Conservation (phyloP, 2,329 filamentous ascomycete species). For the Penicillium sp. region DNA sequence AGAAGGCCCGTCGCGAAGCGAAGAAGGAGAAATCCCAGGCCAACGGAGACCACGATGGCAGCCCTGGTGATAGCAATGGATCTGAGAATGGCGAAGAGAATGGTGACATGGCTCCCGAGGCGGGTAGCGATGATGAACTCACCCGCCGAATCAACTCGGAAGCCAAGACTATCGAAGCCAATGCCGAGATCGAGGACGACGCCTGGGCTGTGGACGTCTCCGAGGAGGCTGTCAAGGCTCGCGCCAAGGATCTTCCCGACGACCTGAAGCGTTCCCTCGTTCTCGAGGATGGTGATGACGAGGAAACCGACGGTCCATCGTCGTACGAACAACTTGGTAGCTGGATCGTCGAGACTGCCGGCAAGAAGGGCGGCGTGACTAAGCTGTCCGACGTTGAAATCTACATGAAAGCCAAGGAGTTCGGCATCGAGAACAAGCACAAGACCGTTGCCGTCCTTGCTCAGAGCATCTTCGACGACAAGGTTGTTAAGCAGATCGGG, state of each 20-base stretch:
- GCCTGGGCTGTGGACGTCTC: constrained; percentile 97
- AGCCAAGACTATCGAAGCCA: constrained; percentile 65
- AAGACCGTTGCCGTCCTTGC: constrained; percentile 86
- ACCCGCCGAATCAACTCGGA: constrained; percentile 65
- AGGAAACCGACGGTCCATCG: constrained; percentile 71
- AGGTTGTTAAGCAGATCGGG: constrained; percentile 80
- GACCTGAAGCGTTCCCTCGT: constrained; percentile 91
- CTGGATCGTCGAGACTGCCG: constrained; percentile 75
- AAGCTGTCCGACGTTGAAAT: constrained; percentile 84
- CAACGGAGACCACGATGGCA: constrained; percentile 54
- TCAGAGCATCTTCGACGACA: constrained; percentile 87
- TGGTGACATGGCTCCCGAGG: constrained; percentile 61
- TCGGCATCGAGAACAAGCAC: constrained; percentile 92
- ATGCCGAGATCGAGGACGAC: constrained; percentile 69
- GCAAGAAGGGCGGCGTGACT: constrained; percentile 64
- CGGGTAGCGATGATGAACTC: constrained; percentile 85
- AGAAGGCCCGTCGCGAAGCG: constrained; percentile 72
- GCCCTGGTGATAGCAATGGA: constrained; percentile 61
- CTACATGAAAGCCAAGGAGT: constrained; percentile 93
- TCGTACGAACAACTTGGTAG: constrained; percentile 85
- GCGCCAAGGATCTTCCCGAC: constrained; percentile 84
- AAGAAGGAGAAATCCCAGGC: constrained; percentile 66
- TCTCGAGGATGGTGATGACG: constrained; percentile 70
- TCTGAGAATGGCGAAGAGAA: constrained; percentile 59
- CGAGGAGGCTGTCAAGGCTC: constrained; percentile 88